Evolutionary conservation across 371 early-diverging fungal species (phyloP), one percentile per base, ranked within the genome.

Genomic region (Mucor piriformis): DNA sequence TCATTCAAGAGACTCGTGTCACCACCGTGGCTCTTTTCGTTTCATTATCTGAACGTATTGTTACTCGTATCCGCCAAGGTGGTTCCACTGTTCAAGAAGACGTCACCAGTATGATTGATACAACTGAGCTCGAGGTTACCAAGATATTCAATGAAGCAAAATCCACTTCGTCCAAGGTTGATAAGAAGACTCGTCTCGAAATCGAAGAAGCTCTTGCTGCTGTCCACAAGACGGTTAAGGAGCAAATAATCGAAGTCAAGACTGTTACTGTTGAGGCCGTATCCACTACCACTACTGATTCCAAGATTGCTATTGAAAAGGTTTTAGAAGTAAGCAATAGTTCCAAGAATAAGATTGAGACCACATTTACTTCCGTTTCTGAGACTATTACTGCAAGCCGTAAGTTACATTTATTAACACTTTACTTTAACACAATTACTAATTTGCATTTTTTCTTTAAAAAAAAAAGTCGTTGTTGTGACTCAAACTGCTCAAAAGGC

Each of bases 141-240:
- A 55, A 55, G n/a, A 34, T 60, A 32, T 59, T 70, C 29, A 57
- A 59, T 24, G 49, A 70, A 25, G 55, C 59, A 4, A 66, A 60
- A 32, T 25, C 46, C 1, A 61, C 57, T 5, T 38, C 66, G 3
- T 16, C 47, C 49, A 54, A 66, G 47, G 35, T 66, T 11, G 70
- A 70, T 18, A 49, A 61, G 13, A 58, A 70, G 63, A 70, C 70
- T 1, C 63, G 56, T 23, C 3, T 53, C 12, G 55, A 66, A 42
- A 40, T 70, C 13, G 70, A 66, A 16, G 21, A 62, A 37, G 59
- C 66, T 15, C 40, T 70, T 1, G 33, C 58, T 16, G 24, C 55
- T 11, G 63, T 70, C 16, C 67, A 70, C 25, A 59, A 70, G 47
- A 52, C 67, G 20, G 67, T 66, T 7, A 49, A 63, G 11, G 67